phyloP scores from a whole-genome alignment of 345 rosid genomes.

The Cardamine resedifolia region DNA sequence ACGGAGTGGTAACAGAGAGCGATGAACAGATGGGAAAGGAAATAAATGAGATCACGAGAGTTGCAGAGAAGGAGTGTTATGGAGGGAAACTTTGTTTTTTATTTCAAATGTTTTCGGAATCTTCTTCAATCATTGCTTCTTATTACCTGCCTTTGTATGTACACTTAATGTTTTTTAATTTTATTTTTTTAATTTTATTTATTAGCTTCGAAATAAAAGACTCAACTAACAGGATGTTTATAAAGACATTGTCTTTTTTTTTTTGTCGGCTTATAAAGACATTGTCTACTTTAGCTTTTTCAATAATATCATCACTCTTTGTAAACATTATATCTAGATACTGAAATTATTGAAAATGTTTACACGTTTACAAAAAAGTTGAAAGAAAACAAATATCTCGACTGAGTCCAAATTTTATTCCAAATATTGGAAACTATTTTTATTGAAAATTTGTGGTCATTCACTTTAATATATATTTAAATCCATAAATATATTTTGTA shows the following conservation, averaged over 20 bases:
- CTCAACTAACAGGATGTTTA: neutral
- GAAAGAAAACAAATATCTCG: neutral
- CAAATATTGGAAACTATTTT: neutral
- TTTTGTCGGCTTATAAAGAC: neutral
- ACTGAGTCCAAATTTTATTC: neutral
- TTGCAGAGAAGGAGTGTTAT: constrained; percentile 1
- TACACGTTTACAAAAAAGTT: neutral
- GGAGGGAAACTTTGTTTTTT: constrained; percentile 29
- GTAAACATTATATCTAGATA: neutral
- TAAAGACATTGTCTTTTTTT: neutral
- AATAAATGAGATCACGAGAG: constrained; percentile 43
- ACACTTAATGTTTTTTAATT: no score
- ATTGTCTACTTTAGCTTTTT: neutral
- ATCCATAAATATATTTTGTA: no score
- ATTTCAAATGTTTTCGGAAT: constrained; percentile 24
- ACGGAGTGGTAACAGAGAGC: constrained; percentile 37
- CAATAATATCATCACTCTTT: neutral
- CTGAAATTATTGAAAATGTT: neutral
- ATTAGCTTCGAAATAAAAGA: neutral
- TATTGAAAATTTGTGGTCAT: neutral
- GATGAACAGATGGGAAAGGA: constrained; percentile 35
- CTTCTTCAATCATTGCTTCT: constrained; percentile 29
- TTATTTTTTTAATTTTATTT: neutral
- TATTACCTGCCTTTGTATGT: neutral
- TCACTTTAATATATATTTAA: neutral